A percentile compares a stretch with the other conserved stretches of the same genome.
Evolutionary conservation across 192 early-diverging fungal species (phyloP).

Genomic region (Backusella australiensis): DNA sequence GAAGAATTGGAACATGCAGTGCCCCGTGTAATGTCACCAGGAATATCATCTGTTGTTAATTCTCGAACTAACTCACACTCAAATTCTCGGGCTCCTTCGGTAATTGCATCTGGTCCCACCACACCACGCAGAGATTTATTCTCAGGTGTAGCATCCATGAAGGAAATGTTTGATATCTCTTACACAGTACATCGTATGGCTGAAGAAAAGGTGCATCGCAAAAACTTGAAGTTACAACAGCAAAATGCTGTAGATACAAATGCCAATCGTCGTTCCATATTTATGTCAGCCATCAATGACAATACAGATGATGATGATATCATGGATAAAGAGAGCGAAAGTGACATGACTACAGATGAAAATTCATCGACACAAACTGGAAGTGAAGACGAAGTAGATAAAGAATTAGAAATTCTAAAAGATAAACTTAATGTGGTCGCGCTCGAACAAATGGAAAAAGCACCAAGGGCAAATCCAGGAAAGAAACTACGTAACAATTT

Average conservation of each 20-base stretch:
- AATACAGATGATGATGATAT: constrained; percentile 13
- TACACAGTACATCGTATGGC: constrained; percentile 73
- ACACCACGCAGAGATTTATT: constrained; percentile 14
- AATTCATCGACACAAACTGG: constrained; percentile 1
- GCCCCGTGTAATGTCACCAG: background rate
- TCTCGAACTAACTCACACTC: background rate
- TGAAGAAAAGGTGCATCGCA: constrained; percentile 45
- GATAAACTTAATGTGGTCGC: background rate
- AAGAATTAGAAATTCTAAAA: background rate
- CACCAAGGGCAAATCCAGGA: background rate
- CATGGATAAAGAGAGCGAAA: background rate
- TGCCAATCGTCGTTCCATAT: background rate
- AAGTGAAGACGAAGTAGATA: background rate
- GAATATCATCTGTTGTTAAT: background rate
- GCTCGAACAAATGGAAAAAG: background rate
- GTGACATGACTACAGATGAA: constrained; percentile 4
- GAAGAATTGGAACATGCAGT: background rate
- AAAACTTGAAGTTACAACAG: background rate
- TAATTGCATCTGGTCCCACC: background rate
- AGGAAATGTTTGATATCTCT: constrained; percentile 72
- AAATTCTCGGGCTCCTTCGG: constrained; percentile 8
- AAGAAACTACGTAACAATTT: background rate
- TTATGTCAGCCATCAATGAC: constrained; percentile 1
- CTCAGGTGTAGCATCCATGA: constrained; percentile 45
- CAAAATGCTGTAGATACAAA: background rate